These are phyloP conservation scores for Stagonosporopsis vannaccii DNA, from an alignment of 2,329 filamentous ascomycete species.

Conservation along the genomic window DNA sequence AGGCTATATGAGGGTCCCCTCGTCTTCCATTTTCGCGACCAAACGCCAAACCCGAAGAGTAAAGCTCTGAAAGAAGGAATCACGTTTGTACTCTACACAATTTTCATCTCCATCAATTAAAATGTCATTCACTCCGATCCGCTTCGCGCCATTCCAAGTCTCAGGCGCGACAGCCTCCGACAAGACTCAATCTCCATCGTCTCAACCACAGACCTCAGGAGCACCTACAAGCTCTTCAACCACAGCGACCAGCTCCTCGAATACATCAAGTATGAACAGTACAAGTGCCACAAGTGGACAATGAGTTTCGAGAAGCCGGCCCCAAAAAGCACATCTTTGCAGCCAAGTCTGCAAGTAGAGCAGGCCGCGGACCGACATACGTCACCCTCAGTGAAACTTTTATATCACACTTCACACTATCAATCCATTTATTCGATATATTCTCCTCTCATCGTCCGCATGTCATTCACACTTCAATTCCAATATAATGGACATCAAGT, in stretches of 20 bases:
- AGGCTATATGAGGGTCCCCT: not conserved
- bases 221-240: not conserved
- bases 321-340: too few species aligned
- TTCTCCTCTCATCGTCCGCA: too few species aligned
- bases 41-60: not conserved
- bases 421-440: not conserved
- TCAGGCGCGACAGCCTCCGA: slow-evolving; percentile 26
- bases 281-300: not conserved
- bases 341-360: not conserved
- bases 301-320: not conserved
- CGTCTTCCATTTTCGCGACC: not conserved
- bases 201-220: slow-evolving; percentile 27
- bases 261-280: not conserved
- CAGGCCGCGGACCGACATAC: not conserved
- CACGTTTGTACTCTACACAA: not conserved
- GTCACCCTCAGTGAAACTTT: too few species aligned
- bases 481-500: too few species aligned
- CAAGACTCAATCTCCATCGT: slow-evolving; percentile 24
- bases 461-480: too few species aligned
- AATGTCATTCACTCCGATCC: slow-evolving; percentile 39
- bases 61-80: not conserved
- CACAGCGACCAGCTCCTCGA: not conserved
- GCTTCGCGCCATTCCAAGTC: slow-evolving; percentile 42
- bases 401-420: not conserved
- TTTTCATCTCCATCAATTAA: not conserved